Base-by-base conservation (phyloP, 805 yeast genomes). In the Monosporozyma servazzii region DNA sequence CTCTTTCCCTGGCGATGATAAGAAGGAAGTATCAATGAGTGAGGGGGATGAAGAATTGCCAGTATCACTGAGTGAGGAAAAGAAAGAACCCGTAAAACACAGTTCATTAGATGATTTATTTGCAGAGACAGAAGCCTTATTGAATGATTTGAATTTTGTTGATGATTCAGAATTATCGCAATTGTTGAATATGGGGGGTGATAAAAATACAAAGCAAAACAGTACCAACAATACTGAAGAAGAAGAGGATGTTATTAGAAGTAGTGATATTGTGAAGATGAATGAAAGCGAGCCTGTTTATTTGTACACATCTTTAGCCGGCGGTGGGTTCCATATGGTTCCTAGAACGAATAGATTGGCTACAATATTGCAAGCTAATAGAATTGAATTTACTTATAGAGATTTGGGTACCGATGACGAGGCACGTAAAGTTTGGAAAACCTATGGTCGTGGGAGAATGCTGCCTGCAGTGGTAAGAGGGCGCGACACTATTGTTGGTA, bases 341-440 rank as follows among this genome's bases (percentile, higher is more conserved):
- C 77, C 84, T 15, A 74, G 90, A 58, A 88, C 96, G 15, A 86
- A 85, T 61, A 73, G 95, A 51, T 68, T 90, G 52, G 78, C 77
- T 11, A 84, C 88, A 0, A 86, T 89, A 50, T 73, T 89, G 49
- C 76, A 80, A 40, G 95, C 90, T 3, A 86, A 88, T 65, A 76
- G 80, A 47, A 71, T 89, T 48, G 74, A 78, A 53, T 86, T 80
- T 64, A 76, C 79, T 30, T 77, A 80, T 63, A 79, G 86, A 52
- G 97, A 89, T 64, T 70, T 88, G 49, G 96, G 96, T 5, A 88
- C 96, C 0, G 95, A 89, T 64, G 88, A 82, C 48, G 84, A 82
- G 54, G 96, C 96, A 15, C 82, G 88, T 66, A 78, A 80, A 59
- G 77, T 88, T 27, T 89, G 96, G 96, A 80, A 80, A 60, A 76